phyloP scores from a whole-genome alignment of 73 alveolate species.

The Paraurostyla sp. region DNA sequence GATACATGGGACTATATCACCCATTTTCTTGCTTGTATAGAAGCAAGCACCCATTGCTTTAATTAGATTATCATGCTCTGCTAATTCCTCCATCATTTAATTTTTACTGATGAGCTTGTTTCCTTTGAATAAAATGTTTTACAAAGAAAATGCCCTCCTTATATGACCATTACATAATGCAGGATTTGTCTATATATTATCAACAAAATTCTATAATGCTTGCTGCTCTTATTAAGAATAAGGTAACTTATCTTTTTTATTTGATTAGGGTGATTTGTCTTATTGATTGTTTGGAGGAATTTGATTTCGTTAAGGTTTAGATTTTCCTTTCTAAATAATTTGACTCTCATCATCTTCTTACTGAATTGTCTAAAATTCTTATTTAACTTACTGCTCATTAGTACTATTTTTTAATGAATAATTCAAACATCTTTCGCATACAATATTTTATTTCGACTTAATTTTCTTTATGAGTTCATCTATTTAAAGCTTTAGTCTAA shows the following conservation, averaged over 20 bases:
- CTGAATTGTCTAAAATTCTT: too few species aligned
- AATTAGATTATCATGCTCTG: slow-evolving; percentile 49
- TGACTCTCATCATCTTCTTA: background rate
- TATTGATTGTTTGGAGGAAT: background rate
- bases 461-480: slow-evolving; percentile 28
- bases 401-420: too few species aligned
- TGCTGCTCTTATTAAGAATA: slow-evolving; percentile 29
- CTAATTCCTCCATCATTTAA: slow-evolving; percentile 43
- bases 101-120: slow-evolving; percentile 24
- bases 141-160: background rate
- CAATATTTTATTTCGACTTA: background rate
- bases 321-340: background rate
- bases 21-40: slow-evolving; percentile 44
- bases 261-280: background rate
- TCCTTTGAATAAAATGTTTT: slow-evolving; percentile 36
- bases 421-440: too few species aligned
- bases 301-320: too few species aligned
- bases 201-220: slow-evolving; percentile 1
- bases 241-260: background rate
- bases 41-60: slow-evolving; percentile 55
- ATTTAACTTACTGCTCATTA: too few species aligned
- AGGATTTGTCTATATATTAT: slow-evolving; percentile 27
- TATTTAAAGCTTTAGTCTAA: background rate
- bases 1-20: slow-evolving; percentile 28
- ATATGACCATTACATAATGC: slow-evolving; percentile 41